Base-by-base conservation (phyloP, 2,329 filamentous ascomycete species). In the Geosmithia putterillii region DNA sequence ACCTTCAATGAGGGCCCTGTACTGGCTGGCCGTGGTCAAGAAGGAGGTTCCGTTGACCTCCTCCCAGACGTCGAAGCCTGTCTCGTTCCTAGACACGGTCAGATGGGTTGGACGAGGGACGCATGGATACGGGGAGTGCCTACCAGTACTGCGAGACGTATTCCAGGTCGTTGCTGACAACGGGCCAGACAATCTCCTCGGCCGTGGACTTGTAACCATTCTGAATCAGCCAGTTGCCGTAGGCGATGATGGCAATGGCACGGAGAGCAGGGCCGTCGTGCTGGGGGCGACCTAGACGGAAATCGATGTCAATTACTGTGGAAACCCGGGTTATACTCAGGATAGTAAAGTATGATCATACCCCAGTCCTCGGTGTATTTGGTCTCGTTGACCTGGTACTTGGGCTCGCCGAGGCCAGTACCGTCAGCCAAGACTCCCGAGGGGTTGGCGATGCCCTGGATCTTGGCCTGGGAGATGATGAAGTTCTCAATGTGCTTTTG, bases 21-120 rank as follows among this genome's bases (percentile, higher is more conserved):
- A 79, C 47, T 84, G 77, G 37, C 73, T 72, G 3, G 78, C 75
- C 25, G 79, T 65, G 1, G 86, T 92, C 61, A 90, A 94, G 67
- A 89, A 92, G 0, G 83, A 88, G 20, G 75, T 81, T 36, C 84
- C 83, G 20, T 69, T 66, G 14, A 89, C 76, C 57, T 92, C 86
- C 57, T 92, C 86, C 86, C 86, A 92, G 3, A 94, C 70, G 58
- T 94, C 86, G 53, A 79, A 92, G 6, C 74, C 73, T 0, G 72
- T 74, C 48, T 68, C 60, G 54, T 75, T 76, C 77, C 82, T 86
- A 43, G 21, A 18, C 36, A 28, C 19, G 10, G n/a, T 32, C 17
- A 46, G 39, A 20, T 18, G 36, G 19, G 7, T 9, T 4, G n/a
- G 4, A 18, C 19, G 35, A 37, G 8, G 7, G 34, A 7, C 19